Evolutionary conservation across 441 rosid genomes (phyloP), one percentile per base, ranked within the genome.

Genomic region (Mallotus repandus): DNA sequence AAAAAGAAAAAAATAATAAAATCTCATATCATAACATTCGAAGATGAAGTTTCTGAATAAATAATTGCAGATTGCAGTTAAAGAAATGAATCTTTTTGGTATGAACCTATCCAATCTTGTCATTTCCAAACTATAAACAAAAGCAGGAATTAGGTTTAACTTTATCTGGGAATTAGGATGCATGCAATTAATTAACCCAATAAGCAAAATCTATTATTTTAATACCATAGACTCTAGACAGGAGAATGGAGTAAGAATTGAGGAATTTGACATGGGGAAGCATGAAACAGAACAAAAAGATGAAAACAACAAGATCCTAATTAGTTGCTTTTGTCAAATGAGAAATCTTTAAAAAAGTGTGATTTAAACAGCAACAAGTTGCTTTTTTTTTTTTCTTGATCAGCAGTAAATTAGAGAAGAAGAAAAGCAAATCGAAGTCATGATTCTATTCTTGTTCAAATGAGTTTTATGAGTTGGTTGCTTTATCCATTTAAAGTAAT

Each of bases 371-470:
- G 41, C 56, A 50, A 9, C 41, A 22, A 55, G 8, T 19, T 7
- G 0, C 35, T 49, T 1, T 53, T 29, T 9, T 16, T 18, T n/a
- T 18, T 21, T 13, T 49, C 14, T 19, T 66, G 4, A 54, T 7
- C 71, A 54, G 43, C 56, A 35, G 14, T 13, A 32, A 53, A 2
- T 2, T 18, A 38, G 18, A 7, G 6, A 9, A 18, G 19, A 8
- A 19, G 45, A 49, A 49, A 60, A 74, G 72, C 0, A 9, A 58
- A 15, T 5, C 2, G 43, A 57, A 63, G 71, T 10, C 18, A 55
- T 46, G 68, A 19, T 72, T 71, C 67, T 52, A 41, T 75, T 61
- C 70, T 67, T 63, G 72, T 38, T 55, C 61, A 46, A 57, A 79
- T 12, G 57, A 60, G 61, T 41, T 41, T 5, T 35, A 1, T 35